A percentile compares a stretch with the other conserved stretches of the same genome.
Conservation (phyloP, 2,329 filamentous ascomycete genomes). For the Endoconidiophora polonica region DNA sequence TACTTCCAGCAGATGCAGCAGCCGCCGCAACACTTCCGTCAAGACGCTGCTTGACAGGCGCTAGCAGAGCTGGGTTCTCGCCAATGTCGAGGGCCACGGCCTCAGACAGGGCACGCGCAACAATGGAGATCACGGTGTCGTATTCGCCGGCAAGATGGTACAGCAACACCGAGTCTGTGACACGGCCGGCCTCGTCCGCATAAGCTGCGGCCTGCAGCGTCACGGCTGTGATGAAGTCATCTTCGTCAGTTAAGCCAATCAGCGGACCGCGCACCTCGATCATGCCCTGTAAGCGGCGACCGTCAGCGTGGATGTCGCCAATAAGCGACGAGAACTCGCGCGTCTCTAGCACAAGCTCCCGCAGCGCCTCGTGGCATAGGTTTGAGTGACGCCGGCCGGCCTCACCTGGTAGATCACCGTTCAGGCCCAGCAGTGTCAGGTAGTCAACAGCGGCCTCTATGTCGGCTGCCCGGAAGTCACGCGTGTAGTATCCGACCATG, state of each 20-base stretch:
- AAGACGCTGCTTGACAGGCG: slow-evolving; percentile 60
- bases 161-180: slow-evolving; percentile 81
- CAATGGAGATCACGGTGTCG: slow-evolving; percentile 77
- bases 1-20: slow-evolving; percentile 35
- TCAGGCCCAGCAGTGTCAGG: slow-evolving; percentile 77
- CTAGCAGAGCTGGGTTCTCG: slow-evolving; percentile 59
- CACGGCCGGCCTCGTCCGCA: slow-evolving; percentile 85
- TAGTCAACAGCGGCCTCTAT: slow-evolving; percentile 88
- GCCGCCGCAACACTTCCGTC: slow-evolving; percentile 29
- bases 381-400: slow-evolving; percentile 60
- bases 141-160: slow-evolving; percentile 94
- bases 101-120: slow-evolving; percentile 81
- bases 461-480: slow-evolving; percentile 83
- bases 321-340: slow-evolving; percentile 88
- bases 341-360: slow-evolving; percentile 90
- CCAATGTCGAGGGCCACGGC: slow-evolving; percentile 75
- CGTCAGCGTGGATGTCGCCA: slow-evolving; percentile 77
- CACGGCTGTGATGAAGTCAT: slow-evolving; percentile 79
- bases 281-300: slow-evolving; percentile 66
- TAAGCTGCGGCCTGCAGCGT: slow-evolving; percentile 82
- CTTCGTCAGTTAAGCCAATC: slow-evolving; percentile 63
- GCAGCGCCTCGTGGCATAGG: slow-evolving; percentile 80
- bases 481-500: slow-evolving; percentile 87
- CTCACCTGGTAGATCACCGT: slow-evolving; percentile 61
- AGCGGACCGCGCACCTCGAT: slow-evolving; percentile 74